Percentiles rank a stretch among this genome's conserved stretches.
Evolutionary conservation across 2,329 filamentous ascomycete genomes (phyloP).

Genomic region (Fusarium neocosmosporiellum): DNA sequence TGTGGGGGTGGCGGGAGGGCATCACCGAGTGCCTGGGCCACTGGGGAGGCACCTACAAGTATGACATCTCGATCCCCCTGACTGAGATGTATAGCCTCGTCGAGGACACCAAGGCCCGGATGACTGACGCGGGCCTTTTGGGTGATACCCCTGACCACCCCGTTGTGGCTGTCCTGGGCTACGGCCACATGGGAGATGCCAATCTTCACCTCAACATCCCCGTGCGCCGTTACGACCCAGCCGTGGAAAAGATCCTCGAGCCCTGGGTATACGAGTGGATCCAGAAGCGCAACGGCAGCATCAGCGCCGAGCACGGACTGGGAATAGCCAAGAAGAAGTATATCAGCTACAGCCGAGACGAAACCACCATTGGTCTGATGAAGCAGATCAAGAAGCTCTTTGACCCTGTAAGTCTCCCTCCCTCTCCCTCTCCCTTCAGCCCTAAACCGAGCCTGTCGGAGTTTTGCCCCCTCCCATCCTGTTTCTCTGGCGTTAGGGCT

Average conservation of each 20-base stretch:
- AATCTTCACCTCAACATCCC: constrained; percentile 95
- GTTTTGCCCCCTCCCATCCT: constrained; percentile 3
- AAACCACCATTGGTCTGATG: constrained; percentile 91
- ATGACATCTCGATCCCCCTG: constrained; percentile 95
- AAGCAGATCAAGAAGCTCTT: constrained; percentile 94
- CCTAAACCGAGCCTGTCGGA: neutral
- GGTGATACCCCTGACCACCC: constrained; percentile 80
- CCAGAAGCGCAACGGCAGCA: constrained; percentile 85
- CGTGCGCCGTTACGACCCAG: constrained; percentile 84
- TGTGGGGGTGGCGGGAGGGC: constrained; percentile 95
- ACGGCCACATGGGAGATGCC: constrained; percentile 97
- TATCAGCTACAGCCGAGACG: constrained; percentile 90
- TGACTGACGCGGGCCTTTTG: constrained; percentile 80
- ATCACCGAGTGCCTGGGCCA: constrained; percentile 91
- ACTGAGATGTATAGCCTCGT: constrained; percentile 89
- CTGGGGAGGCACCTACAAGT: constrained; percentile 97
- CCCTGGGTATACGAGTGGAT: constrained; percentile 99
- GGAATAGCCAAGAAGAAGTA: constrained; percentile 96
- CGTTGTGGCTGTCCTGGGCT: constrained; percentile 91
- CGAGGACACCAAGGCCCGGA: constrained; percentile 80
- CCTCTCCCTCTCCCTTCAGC: constrained; percentile 13
- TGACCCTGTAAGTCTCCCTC: constrained; percentile 79
- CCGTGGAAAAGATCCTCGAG: constrained; percentile 88
- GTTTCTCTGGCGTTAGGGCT: constrained; percentile 34
- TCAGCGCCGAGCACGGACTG: constrained; percentile 95